phyloP scores from a whole-genome alignment of 2,329 filamentous ascomycete species.

The Arthroderma sp. region DNA sequence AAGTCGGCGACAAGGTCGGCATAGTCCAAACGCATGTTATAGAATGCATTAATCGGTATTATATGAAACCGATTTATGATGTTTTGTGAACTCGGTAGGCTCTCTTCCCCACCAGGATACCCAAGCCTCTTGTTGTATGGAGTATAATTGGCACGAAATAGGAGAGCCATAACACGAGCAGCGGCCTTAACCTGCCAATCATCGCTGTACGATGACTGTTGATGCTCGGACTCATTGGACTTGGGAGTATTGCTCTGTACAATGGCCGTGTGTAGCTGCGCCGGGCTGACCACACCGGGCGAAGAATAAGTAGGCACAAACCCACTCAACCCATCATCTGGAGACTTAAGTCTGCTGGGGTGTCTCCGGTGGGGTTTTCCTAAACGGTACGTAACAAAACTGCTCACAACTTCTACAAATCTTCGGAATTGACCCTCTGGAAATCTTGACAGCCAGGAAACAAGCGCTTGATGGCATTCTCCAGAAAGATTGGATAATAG shows the following conservation, averaged over 20 bases:
- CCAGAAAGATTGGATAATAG: conserved; percentile 62
- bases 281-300: conserved; percentile 49
- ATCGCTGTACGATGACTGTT: conserved; percentile 52
- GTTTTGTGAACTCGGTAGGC: conserved; percentile 16
- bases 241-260: conserved; percentile 28
- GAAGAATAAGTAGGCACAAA: conserved; percentile 61
- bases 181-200: conserved; percentile 85
- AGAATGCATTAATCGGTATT: conserved; percentile 71
- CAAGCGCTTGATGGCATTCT: conserved; percentile 62
- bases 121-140: conserved; percentile 19
- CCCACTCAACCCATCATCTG: conserved; percentile 48
- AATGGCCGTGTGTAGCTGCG: conserved; percentile 66
- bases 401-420: conserved; percentile 61
- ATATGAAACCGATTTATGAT: conserved; percentile 38
- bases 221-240: conserved; percentile 37
- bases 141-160: conserved; percentile 69
- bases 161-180: conserved; percentile 62
- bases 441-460: conserved; percentile 64
- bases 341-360: conserved; percentile 35
- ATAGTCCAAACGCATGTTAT: conserved; percentile 74
- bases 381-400: conserved; percentile 71
- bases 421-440: conserved; percentile 54
- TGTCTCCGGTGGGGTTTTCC: conserved; percentile 57
- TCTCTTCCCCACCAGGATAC: conserved; percentile 26
- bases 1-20: conserved; percentile 78